phyloP scores from a whole-genome alignment of 495 filamentous ascomycete species.

The Daldinia concentrica region DNA sequence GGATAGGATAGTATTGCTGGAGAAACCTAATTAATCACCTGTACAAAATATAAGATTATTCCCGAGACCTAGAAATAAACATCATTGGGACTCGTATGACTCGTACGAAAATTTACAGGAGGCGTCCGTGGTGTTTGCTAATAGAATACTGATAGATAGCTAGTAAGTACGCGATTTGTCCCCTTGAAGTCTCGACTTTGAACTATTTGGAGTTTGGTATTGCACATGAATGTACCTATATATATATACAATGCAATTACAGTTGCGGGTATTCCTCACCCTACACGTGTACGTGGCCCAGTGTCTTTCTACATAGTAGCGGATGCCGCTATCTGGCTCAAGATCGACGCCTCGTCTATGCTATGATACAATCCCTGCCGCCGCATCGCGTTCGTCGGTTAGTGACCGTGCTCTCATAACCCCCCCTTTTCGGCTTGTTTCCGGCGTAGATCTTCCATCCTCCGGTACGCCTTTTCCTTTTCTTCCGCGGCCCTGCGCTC shows the following conservation, averaged over 20 bases:
- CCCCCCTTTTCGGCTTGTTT: slow-evolving; percentile 24
- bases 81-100: background rate
- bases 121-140: background rate
- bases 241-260: slow-evolving; percentile 33
- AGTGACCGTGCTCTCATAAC: slow-evolving; percentile 1
- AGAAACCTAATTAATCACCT: slow-evolving; percentile 23
- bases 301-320: background rate
- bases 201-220: slow-evolving; percentile 11
- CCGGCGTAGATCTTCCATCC: slow-evolving; percentile 45
- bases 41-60: background rate
- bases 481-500: slow-evolving; percentile 56
- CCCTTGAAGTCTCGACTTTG: background rate
- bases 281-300: background rate
- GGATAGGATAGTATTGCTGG: slow-evolving; percentile 17
- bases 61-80: background rate
- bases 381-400: slow-evolving; percentile 19
- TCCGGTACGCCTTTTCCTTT: slow-evolving; percentile 48
- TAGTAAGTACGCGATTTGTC: background rate
- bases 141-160: background rate
- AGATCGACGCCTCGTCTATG: slow-evolving; percentile 46
- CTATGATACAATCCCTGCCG: slow-evolving; percentile 25
- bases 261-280: slow-evolving; percentile 18
- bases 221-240: slow-evolving; percentile 20
- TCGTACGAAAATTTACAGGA: background rate
- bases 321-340: slow-evolving; percentile 11